Percentiles rank a stretch among this genome's conserved stretches.
Conservation (phyloP, 1,139 yeast genomes). For the Debaryomycetaceae sp. region DNA sequence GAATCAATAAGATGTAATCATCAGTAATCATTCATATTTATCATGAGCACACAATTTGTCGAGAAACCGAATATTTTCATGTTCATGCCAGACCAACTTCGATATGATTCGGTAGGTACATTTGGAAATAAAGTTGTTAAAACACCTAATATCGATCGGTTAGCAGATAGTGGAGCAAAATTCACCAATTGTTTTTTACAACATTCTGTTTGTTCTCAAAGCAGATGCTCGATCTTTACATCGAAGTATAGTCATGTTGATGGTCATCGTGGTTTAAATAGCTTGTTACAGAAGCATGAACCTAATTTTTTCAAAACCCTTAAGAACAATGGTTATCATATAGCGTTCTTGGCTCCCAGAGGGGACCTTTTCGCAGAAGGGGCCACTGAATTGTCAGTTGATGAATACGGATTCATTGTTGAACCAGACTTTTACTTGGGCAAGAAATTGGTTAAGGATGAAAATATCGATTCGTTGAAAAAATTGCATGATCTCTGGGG, state of each 20-base stretch:
- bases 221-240: constrained; percentile 13
- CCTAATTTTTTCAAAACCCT: constrained; percentile 12
- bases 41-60: not conserved
- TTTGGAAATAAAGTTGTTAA: constrained; percentile 10
- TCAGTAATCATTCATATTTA: too few relatives aligned
- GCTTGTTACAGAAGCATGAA: constrained; percentile 10
- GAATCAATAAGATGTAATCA: too few relatives aligned
- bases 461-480: too few relatives aligned
- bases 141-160: constrained; percentile 13
- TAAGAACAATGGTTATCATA: constrained; percentile 12
- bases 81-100: constrained; percentile 14
- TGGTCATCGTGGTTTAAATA: constrained; percentile 12
- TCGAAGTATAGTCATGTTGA: constrained; percentile 12
- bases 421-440: constrained; percentile 4
- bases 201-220: constrained; percentile 13
- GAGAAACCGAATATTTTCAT: constrained; percentile 11
- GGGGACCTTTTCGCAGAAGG: constrained; percentile 12
- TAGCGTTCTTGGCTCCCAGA: constrained; percentile 11
- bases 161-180: constrained; percentile 10
- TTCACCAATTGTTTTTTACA: constrained; percentile 13
- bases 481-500: too few relatives aligned
- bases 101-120: constrained; percentile 13
- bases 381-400: constrained; percentile 10
- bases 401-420: constrained; percentile 12
- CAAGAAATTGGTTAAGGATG: not conserved